phyloP scores from a whole-genome alignment of 2,329 filamentous ascomycete species.

The Pseudonectria foliicola region DNA sequence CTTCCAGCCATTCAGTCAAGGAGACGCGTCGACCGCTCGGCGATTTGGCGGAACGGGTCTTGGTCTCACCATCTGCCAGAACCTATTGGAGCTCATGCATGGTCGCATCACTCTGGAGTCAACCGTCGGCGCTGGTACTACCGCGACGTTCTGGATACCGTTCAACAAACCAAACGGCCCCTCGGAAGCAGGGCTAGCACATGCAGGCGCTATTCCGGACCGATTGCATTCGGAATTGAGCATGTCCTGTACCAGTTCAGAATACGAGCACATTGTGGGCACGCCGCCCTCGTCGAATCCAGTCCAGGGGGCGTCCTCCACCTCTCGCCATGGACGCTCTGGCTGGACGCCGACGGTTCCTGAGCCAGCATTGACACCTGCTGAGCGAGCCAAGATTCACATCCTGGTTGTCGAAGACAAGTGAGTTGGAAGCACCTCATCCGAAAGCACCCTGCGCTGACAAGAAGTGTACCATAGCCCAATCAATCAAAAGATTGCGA shows the following conservation, averaged over 20 bases:
- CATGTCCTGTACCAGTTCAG: slow-evolving; percentile 61
- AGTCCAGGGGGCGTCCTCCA: slow-evolving; percentile 12
- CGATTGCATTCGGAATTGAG: slow-evolving; percentile 57
- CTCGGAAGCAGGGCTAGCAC: slow-evolving; percentile 44
- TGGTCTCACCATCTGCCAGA: slow-evolving; percentile 75
- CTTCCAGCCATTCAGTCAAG: slow-evolving; percentile 77
- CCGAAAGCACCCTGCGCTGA: not conserved
- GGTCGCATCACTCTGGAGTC: slow-evolving; percentile 68
- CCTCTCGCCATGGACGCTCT: slow-evolving; percentile 26
- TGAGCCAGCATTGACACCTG: slow-evolving; percentile 42
- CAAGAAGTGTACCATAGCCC: slow-evolving; percentile 31
- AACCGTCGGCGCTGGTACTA: slow-evolving; percentile 59
- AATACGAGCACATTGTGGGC: slow-evolving; percentile 43
- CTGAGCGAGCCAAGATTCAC: slow-evolving; percentile 56
- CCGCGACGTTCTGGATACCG: slow-evolving; percentile 68
- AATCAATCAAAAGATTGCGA: slow-evolving; percentile 70
- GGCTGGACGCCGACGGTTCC: slow-evolving; percentile 29
- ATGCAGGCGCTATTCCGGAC: slow-evolving; percentile 59
- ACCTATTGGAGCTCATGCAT: slow-evolving; percentile 71
- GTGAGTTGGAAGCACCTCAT: slow-evolving; percentile 35
- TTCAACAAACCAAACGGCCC: slow-evolving; percentile 61
- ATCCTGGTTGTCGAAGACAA: slow-evolving; percentile 80
- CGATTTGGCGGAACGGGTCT: slow-evolving; percentile 74
- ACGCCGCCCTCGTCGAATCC: slow-evolving; percentile 30
- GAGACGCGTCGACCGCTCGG: slow-evolving; percentile 70